These are phyloP conservation scores for Kluyveromyces dobzhanskii DNA, from an alignment of 805 yeast genomes.

Conservation along the genomic window DNA sequence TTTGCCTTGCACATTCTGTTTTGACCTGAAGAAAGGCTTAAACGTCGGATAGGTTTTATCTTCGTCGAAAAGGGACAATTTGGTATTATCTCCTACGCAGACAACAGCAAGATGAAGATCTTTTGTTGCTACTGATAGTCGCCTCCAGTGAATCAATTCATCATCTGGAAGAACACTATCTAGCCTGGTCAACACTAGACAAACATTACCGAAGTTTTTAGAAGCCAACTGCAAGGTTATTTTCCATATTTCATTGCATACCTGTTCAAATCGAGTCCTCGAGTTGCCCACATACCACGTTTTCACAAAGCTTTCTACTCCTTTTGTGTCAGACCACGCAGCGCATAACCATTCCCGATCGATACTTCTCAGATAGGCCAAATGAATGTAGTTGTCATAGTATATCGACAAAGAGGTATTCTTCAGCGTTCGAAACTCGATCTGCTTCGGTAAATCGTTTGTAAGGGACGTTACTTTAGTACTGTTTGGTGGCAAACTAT, in stretches of 20 bases:
- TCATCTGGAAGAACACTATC: slow-evolving; percentile 75
- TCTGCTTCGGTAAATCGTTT: slow-evolving; percentile 34
- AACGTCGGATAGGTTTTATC: slow-evolving; percentile 29
- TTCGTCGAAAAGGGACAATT: slow-evolving; percentile 30
- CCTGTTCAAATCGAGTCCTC: slow-evolving; percentile 38
- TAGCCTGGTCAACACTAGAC: slow-evolving; percentile 58
- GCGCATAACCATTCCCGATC: slow-evolving; percentile 82
- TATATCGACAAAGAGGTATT: slow-evolving; percentile 28
- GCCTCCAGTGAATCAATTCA: slow-evolving; percentile 71
- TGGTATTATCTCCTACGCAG: slow-evolving; percentile 55
- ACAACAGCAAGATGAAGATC: slow-evolving; percentile 59
- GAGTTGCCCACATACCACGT: slow-evolving; percentile 49
- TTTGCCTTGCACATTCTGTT: slow-evolving; percentile 4
- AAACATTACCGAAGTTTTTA: slow-evolving; percentile 41
- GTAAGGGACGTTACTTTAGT: slow-evolving; percentile 33
- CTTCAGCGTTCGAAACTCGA: slow-evolving; percentile 37
- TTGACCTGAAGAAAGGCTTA: slow-evolving; percentile 27
- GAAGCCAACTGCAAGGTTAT: slow-evolving; percentile 41
- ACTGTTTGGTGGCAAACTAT: slow-evolving; percentile 34
- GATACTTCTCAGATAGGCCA: slow-evolving; percentile 74
- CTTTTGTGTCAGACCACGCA: slow-evolving; percentile 84
- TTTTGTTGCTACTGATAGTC: slow-evolving; percentile 49
- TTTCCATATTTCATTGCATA: slow-evolving; percentile 61
- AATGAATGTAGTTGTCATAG: slow-evolving; percentile 66
- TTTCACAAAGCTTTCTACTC: slow-evolving; percentile 50